Evolutionary conservation across 2,329 filamentous ascomycete genomes (phyloP).

Genomic region (Diplodia sapinea): DNA sequence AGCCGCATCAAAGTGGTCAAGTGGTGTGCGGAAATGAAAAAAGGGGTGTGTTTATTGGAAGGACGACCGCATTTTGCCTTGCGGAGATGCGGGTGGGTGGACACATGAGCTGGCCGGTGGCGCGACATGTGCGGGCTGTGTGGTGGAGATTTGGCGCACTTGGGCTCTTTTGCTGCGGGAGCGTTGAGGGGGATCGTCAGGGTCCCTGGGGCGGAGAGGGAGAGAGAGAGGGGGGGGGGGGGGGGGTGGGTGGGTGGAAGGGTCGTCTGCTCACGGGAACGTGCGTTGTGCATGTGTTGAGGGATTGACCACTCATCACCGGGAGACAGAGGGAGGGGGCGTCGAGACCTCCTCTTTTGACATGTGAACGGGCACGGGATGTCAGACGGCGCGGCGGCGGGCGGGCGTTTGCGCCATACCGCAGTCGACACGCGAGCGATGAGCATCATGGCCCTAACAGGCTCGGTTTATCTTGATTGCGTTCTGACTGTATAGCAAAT

Average conservation of each 20-base stretch:
- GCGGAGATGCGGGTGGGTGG: neutral
- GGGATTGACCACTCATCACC: conserved; percentile 14
- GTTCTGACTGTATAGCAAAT: neutral
- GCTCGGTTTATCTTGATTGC: neutral
- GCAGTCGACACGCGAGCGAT: neutral
- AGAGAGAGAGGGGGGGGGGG: neutral
- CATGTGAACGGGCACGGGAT: conserved; percentile 17
- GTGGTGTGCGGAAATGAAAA: neutral
- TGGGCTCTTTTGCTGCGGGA: conserved; percentile 15
- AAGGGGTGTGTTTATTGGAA: neutral
- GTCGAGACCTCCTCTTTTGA: neutral
- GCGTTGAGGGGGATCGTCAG: conserved; percentile 28
- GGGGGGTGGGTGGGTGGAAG: no score
- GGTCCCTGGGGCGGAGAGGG: conserved; percentile 2
- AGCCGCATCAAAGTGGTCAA: neutral
- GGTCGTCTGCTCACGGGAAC: conserved; percentile 13
- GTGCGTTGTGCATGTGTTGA: conserved; percentile 26
- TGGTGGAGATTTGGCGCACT: neutral
- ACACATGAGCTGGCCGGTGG: neutral
- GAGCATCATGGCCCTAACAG: neutral
- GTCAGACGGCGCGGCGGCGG: neutral
- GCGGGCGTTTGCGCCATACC: conserved; percentile 18
- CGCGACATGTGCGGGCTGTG: neutral
- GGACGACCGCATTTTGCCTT: neutral
- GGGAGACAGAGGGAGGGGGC: neutral